These are phyloP conservation scores for Dioscorea zingiberensis DNA, from an alignment of 106 monocot genomes.

Conservation along the genomic window DNA sequence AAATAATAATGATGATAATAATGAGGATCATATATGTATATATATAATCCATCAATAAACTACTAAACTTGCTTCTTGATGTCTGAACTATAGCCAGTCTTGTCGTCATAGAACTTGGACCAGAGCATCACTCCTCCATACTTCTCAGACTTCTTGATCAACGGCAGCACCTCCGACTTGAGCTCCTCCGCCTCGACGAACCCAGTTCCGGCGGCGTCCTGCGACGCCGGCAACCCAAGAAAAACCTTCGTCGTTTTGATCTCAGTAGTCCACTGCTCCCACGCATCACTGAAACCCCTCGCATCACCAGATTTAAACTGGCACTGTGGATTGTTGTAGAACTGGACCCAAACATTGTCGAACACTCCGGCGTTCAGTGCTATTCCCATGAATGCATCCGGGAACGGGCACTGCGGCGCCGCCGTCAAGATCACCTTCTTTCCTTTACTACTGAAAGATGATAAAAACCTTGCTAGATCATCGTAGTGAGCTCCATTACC, in stretches of 20 bases:
- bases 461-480: slow-evolving; percentile 16
- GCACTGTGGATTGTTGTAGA: slow-evolving; percentile 1
- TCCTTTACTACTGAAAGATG: neutral
- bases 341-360: neutral
- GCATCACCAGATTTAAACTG: neutral
- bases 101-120: neutral
- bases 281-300: neutral
- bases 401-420: slow-evolving; percentile 30
- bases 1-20: too few species aligned
- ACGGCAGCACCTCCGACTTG: neutral
- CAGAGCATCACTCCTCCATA: neutral
- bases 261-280: neutral
- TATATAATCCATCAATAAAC: too few species aligned
- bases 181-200: neutral
- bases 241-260: neutral
- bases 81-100: neutral
- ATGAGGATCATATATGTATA: too few species aligned
- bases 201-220: neutral
- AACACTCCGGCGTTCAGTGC: slow-evolving; percentile 22
- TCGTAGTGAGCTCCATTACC: slow-evolving; percentile 10
- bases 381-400: slow-evolving; percentile 15
- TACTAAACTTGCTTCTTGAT: neutral
- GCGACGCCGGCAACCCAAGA: neutral
- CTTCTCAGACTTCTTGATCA: neutral
- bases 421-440: slow-evolving; percentile 17